Conservation (phyloP, 225 moss, liverwort and hornwort species). For the Lunularia cruciata region DNA sequence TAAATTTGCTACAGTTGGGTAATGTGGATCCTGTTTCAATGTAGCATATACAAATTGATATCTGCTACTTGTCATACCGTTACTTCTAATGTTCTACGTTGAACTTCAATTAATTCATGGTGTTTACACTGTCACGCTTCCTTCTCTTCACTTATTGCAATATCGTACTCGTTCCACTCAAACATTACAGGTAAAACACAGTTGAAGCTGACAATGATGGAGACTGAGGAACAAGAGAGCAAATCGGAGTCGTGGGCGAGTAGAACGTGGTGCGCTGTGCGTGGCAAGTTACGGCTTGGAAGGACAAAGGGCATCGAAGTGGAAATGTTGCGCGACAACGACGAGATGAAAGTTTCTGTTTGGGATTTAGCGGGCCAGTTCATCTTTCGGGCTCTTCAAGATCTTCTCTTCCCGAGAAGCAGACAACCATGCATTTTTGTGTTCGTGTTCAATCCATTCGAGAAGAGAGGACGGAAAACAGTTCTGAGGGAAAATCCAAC, state of each 20-base stretch:
- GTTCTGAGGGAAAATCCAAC: neutral
- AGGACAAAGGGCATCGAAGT: slow-evolving; percentile 17
- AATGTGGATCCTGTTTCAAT: too few species aligned
- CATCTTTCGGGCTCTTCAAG: slow-evolving; percentile 11
- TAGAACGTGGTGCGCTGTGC: too few species aligned
- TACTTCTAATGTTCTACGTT: too few species aligned
- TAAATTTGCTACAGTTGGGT: too few species aligned
- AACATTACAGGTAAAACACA: slow-evolving; percentile 5
- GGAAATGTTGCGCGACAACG: slow-evolving; percentile 18
- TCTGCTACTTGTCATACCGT: too few species aligned
- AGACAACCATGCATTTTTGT: slow-evolving; percentile 15
- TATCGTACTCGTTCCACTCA: too few species aligned
- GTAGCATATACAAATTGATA: too few species aligned
- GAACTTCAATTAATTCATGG: too few species aligned
- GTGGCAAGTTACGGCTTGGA: neutral
- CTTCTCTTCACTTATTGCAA: too few species aligned
- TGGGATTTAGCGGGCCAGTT: slow-evolving; percentile 22
- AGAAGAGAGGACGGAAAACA: neutral
- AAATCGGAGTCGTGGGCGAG: too few species aligned
- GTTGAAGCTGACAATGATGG: slow-evolving; percentile 5
- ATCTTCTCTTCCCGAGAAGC: slow-evolving; percentile 15
- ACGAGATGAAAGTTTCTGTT: slow-evolving; percentile 7
- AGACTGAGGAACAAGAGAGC: neutral
- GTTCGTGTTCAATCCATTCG: slow-evolving; percentile 24
- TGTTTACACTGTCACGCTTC: too few species aligned